Evolutionary conservation across 176 grass and related monocot species (phyloP), one percentile per base, ranked within the genome.

Genomic region (Phragmites australis): DNA sequence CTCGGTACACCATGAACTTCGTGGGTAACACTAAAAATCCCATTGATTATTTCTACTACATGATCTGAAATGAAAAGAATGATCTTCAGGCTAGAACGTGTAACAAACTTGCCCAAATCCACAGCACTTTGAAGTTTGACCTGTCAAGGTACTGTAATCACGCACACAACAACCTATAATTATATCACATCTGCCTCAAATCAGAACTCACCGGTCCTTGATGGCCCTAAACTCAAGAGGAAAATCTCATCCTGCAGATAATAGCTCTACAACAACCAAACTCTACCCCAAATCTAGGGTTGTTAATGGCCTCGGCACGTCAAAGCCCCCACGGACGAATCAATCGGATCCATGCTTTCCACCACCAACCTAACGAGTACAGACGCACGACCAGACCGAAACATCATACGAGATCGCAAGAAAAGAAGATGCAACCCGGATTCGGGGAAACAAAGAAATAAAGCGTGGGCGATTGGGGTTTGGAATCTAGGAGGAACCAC

Each of bases 401-500:
- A 47, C 32, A 65, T n/a, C 15, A 23, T 29, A 12, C 67, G 10
- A n/a, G n/a, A n/a, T n/a, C n/a, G n/a, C n/a, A n/a, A n/a, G n/a
- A n/a, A n/a, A n/a, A n/a, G n/a, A 51, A 22, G 15, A 21, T 37
- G 34, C 50, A 64, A 55, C 22, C 16, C 21, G 18, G 23, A 45
- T 29, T 1, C 16, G n/a, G 54, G 54, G 43, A 25, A 23, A 42
- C 37, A 21, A 1, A 22, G 3, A 0, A n/a, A 15, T 15, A 45
- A 22, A 22, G 12, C 10, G 22, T 3, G 14, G 30, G 51, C 4
- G 34, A 54, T 22, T 70, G 18, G 50, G 37, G 51, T 8, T 19
- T 1, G 63, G 6, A 2, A 37, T 37, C 34, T 37, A n/a, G n/a
- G n/a, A n/a, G n/a, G n/a, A n/a, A n/a, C n/a, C 65, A 97, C 93